Conservation (phyloP, 352 stramenopile genomes). For the Peronospora belbahrii region DNA sequence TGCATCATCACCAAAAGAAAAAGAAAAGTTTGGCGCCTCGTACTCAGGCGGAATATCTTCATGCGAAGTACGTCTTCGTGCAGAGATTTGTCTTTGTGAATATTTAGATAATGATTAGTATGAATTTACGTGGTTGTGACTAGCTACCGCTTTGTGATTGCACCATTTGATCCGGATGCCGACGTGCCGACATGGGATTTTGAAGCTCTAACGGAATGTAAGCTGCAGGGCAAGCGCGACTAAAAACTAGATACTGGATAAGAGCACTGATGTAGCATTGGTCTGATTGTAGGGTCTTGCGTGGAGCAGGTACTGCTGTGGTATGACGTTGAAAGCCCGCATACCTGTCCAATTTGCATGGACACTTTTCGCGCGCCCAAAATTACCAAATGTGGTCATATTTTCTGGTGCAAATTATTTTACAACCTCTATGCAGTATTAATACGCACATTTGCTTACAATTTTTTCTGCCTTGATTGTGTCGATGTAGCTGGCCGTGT, state of each 20-base stretch:
- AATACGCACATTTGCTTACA: neutral
- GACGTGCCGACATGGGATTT: conserved; percentile 57
- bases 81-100: neutral
- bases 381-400: conserved; percentile 83
- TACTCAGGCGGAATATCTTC: conserved; percentile 79
- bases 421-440: neutral
- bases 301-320: conserved; percentile 78
- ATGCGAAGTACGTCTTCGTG: conserved; percentile 65
- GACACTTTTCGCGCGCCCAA: conserved; percentile 70
- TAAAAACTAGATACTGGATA: neutral
- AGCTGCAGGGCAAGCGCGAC: conserved; percentile 2
- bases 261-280: neutral
- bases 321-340: conserved; percentile 49
- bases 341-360: conserved; percentile 77
- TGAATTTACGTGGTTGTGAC: neutral
- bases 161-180: conserved; percentile 38
- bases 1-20: conserved; percentile 39
- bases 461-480: neutral
- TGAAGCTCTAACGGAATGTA: conserved; percentile 77
- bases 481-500: conserved; percentile 56
- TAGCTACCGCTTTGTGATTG: conserved; percentile 80
- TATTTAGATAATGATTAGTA: neutral
- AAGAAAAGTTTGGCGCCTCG: conserved; percentile 57
- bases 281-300: conserved; percentile 43
- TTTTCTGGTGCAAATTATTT: conserved; percentile 66